Conservation (phyloP, 1,284 basidiomycete genomes). For the Microbotryomycetes sp. region DNA sequence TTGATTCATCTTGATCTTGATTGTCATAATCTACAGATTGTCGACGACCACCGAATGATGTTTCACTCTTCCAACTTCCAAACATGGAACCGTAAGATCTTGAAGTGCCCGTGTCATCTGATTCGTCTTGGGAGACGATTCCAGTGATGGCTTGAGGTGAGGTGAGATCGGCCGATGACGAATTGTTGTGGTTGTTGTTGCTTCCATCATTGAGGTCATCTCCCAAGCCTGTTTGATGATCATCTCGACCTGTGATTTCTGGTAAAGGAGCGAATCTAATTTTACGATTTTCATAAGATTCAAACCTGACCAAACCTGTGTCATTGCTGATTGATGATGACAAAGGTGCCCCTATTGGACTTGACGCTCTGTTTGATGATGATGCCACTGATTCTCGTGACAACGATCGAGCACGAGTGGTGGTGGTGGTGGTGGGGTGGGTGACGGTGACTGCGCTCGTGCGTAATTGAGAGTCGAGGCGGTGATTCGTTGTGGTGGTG, state of each 20-base stretch:
- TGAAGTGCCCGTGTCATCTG: not conserved
- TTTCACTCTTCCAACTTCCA: not conserved
- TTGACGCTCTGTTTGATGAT: not conserved
- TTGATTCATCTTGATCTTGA: not conserved
- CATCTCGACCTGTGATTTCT: constrained; percentile 9
- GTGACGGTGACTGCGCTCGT: too few relatives aligned
- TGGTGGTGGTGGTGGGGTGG: not conserved
- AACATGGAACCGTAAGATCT: not conserved
- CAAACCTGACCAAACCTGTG: not conserved
- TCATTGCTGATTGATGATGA: not conserved
- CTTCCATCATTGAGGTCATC: too few relatives aligned
- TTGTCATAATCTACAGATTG: not conserved
- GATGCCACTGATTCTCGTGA: constrained; percentile 5
- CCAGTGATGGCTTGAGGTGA: not conserved
- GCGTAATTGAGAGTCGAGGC: too few relatives aligned
- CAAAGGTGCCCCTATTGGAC: not conserved
- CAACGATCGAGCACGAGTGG: constrained; percentile 1
- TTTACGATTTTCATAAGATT: not conserved
- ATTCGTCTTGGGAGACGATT: not conserved
- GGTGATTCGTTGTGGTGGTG: too few relatives aligned
- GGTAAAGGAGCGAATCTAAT: constrained; percentile 32
- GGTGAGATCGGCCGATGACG: not conserved
- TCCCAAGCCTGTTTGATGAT: not conserved
- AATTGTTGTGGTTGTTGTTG: too few relatives aligned
- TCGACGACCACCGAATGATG: constrained; percentile 3